A percentile compares a stretch with the other conserved stretches of the same genome.
Evolutionary conservation across 495 filamentous ascomycete genomes (phyloP).

Genomic region (Aspergillus conjunctus): DNA sequence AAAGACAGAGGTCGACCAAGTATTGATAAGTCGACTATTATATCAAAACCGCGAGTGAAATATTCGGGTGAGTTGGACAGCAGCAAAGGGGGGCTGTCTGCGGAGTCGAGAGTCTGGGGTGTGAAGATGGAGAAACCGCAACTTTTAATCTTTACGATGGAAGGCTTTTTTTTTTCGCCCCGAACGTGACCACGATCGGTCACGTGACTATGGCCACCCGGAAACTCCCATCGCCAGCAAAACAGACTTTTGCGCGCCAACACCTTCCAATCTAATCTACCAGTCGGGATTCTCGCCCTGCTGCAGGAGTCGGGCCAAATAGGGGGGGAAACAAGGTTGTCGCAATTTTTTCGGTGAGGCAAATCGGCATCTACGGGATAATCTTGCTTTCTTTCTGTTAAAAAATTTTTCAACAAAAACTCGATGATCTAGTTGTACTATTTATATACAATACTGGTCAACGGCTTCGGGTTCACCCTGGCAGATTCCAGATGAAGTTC

Average conservation of each 20-base stretch:
- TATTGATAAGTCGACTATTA: neutral
- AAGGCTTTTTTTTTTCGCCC: conserved; percentile 24
- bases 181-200: conserved; percentile 2
- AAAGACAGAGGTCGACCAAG: neutral
- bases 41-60: neutral
- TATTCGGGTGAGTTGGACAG: neutral
- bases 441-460: conserved; percentile 6
- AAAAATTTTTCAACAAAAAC: neutral
- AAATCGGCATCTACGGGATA: conserved; percentile 3
- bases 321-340: neutral
- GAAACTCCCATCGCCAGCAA: conserved; percentile 10
- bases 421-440: neutral
- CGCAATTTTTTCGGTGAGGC: conserved; percentile 3
- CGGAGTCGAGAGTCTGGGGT: conserved; percentile 13
- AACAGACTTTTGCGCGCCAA: conserved; percentile 10
- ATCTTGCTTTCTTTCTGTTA: neutral
- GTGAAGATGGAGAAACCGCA: conserved; percentile 8
- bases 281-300: conserved; percentile 6
- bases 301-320: conserved; percentile 5
- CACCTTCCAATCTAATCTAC: neutral
- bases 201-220: conserved; percentile 11
- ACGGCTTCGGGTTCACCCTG: conserved; percentile 29
- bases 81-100: conserved; percentile 1
- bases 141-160: conserved; percentile 10
- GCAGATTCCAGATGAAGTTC: conserved; percentile 56